Evolutionary conservation across 2,329 filamentous ascomycete genomes (phyloP), one percentile per base, ranked within the genome.

Genomic region (Allantophomopsis cytisporea): DNA sequence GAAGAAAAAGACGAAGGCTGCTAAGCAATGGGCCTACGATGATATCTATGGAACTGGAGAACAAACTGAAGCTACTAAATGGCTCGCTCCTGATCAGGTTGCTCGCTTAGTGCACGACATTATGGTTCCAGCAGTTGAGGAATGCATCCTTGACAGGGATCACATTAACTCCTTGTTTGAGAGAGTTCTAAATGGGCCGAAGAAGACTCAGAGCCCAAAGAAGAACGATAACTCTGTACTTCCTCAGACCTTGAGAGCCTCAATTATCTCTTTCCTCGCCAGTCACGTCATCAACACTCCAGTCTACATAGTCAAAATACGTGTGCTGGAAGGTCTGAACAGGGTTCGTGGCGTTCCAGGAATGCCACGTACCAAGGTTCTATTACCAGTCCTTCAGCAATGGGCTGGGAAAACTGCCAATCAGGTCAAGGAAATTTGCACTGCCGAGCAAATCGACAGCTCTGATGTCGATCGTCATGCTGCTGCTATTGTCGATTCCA

Each of bases 91-190:
- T 1, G 69, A 77, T 17, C 69, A 80, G 39, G 63, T 64, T 2
- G 62, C 69, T 34, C 77, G 73, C 42, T 59, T 93, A 15, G 53
- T 91, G 1, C 68, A 74, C 15, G 66, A 73, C 15, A 67, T 82
- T 31, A 60, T 95, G n/a, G 57, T 85, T 15, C 84, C 84, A 1
- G 73, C 71, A 2, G 61, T 94, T 8, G 88, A 95, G 58, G 91
- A 95, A 58, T 93, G 81, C 51, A 69, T 89, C 3, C 73, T 95
- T 47, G 87, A 96, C 53, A 64, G 75, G 4, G 73, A 71, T 20
- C 79, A 91, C 44, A 68, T 94, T 35, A 63, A 70, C 18, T 72
- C 73, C 15, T 69, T 79, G 2, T 56, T 94, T 5, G 68, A 73
- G 43, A 68, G 65, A 23, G 60, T 69, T 0, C 55, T 91, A 10